Evolutionary conservation across 2,329 filamentous ascomycete species (phyloP).

Genomic region (Dactylellina cionopaga): DNA sequence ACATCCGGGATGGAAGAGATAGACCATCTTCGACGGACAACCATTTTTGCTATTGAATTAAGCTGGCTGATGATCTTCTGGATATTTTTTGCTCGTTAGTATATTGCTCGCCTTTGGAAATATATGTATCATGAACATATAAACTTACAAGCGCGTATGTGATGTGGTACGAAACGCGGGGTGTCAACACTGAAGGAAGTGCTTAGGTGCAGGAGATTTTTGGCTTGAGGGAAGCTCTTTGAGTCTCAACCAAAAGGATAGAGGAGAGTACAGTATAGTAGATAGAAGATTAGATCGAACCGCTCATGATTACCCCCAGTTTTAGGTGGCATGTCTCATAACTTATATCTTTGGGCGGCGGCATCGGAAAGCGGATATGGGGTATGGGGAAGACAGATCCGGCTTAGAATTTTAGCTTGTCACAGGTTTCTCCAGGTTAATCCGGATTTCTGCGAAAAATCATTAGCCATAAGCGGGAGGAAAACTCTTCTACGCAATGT

Average conservation of each 20-base stretch:
- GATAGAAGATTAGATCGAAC: slow-evolving; percentile 20
- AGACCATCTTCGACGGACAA: slow-evolving; percentile 48
- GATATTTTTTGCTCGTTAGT: neutral
- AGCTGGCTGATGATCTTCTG: too few species aligned
- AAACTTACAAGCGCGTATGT: too few species aligned
- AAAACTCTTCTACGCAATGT: slow-evolving; percentile 22
- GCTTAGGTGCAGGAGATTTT: too few species aligned
- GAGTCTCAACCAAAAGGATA: too few species aligned
- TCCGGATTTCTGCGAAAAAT: slow-evolving; percentile 40
- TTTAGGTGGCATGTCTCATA: slow-evolving; percentile 43
- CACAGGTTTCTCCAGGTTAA: slow-evolving; percentile 41
- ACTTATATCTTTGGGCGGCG: slow-evolving; percentile 41
- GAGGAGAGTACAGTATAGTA: neutral
- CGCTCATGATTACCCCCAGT: slow-evolving; percentile 10
- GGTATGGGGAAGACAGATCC: slow-evolving; percentile 51
- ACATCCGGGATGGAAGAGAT: slow-evolving; percentile 44
- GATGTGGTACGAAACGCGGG: neutral
- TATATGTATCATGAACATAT: too few species aligned
- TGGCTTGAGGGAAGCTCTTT: neutral
- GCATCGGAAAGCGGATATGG: slow-evolving; percentile 52
- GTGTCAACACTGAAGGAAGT: neutral
- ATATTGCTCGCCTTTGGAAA: too few species aligned
- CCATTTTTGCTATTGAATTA: slow-evolving; percentile 41
- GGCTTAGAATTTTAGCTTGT: slow-evolving; percentile 39
- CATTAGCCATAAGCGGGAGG: slow-evolving; percentile 1